These are phyloP conservation scores for Lentinula edodes DNA, from an alignment of 768 basidiomycete genomes.

Conservation along the genomic window DNA sequence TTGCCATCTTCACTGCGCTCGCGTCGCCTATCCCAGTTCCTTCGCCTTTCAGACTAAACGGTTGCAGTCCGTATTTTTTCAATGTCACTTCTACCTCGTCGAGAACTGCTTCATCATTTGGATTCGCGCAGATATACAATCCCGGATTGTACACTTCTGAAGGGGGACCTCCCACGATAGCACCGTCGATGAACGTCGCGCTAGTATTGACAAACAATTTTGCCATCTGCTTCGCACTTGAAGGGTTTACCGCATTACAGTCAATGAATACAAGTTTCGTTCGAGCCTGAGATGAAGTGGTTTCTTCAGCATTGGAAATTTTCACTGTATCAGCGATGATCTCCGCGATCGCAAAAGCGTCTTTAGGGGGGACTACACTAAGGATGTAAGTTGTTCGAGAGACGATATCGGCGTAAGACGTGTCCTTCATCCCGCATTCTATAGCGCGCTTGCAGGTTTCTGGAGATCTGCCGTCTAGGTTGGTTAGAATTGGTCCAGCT, in stretches of 20 bases:
- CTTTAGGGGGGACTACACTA: conserved; percentile 42
- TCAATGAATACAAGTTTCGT: conserved; percentile 30
- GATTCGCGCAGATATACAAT: conserved; percentile 36
- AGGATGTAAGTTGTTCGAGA: conserved; percentile 30
- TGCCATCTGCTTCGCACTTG: conserved; percentile 35
- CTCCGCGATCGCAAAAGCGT: conserved; percentile 29
- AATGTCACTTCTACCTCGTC: conserved; percentile 27
- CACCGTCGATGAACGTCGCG: conserved; percentile 38
- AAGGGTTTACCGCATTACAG: conserved; percentile 41
- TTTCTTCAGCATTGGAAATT: conserved; percentile 9
- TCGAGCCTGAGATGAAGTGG: neutral
- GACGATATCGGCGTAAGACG: conserved; percentile 30
- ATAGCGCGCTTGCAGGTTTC: conserved; percentile 30
- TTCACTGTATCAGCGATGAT: conserved; percentile 12
- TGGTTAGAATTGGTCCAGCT: conserved; percentile 20
- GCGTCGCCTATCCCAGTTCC: conserved; percentile 39
- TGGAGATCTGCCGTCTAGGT: conserved; percentile 36
- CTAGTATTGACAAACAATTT: conserved; percentile 27
- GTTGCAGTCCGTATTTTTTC: conserved; percentile 29
- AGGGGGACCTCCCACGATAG: conserved; percentile 42
- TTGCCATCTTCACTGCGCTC: conserved; percentile 47
- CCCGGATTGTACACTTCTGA: conserved; percentile 32
- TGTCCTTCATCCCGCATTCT: conserved; percentile 36
- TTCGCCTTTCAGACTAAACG: conserved; percentile 33
- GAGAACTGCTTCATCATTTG: conserved; percentile 21